Evolutionary conservation across 148 eudicot genomes (phyloP), one percentile per base, ranked within the genome.

Genomic region (Amaranthus hypochondriacus): DNA sequence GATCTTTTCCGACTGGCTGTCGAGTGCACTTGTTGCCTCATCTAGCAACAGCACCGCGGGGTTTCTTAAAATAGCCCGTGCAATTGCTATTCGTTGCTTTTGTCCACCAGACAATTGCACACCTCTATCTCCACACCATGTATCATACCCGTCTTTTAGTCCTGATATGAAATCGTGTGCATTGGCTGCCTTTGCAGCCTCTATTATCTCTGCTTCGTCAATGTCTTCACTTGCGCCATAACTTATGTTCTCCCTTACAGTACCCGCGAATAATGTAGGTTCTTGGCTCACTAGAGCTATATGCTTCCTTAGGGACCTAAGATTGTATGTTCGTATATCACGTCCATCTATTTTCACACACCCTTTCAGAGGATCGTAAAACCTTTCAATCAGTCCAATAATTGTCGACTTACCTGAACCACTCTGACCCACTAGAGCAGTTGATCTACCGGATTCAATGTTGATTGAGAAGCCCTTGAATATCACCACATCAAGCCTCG

Each of bases 321-420:
- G 80, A 58, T 88, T 73, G 74, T 78, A 90, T 0, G 81, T 61
- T 66, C 79, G 81, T 43, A 89, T 80, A 59, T 92, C 97, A 18
- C 75, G 84, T 2, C 91, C 89, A 57, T 90, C 96, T 4, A 92
- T 82, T 71, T 85, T 84, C 2, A 92, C 85, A 2, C 21, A 67
- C 9, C 97, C 97, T 3, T 53, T 71, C 0, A 83, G 13, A 5
- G 96, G 97, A 64, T 92, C 97, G n/a, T 92, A 92, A 54, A 92
- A 92, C 69, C 97, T 82, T 58, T 92, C 89, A 5, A 92, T 84
- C 7, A 92, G 55, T 2, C 91, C 85, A 13, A 92, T 84, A 18
- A 92, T 86, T 4, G 97, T 88, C 1, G 97, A 92, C 60, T 92
- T 92, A 0, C 97, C 97, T 2, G 97, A 92, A 56, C 97, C 97